Base-by-base conservation (phyloP, 495 filamentous ascomycete species). In the Sordaria brevicollis region DNA sequence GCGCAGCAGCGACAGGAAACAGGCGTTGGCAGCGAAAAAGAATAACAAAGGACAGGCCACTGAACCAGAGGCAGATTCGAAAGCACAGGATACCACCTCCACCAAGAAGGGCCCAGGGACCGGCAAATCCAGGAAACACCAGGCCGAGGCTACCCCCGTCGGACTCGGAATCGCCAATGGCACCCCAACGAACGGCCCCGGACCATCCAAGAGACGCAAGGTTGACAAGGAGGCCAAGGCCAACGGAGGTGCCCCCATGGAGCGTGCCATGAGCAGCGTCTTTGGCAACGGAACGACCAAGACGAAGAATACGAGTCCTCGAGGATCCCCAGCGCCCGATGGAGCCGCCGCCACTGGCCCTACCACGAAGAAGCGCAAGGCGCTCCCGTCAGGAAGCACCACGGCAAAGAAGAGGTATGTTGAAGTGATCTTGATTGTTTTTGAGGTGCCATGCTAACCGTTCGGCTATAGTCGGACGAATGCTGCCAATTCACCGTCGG, bases 1-100 rank as follows among this genome's bases (percentile, higher is more conserved):
- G 68, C 89, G 93, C 73, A 94, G 92, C 77, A 95, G 92, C 76
- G 88, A 86, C 37, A 85, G 91, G 73, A 90, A 93, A 68, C 92
- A 95, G 81, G 91, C 92, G 5, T 81, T 93, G 69, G 80, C 89
- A 54, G 91, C 91, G 13, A 91, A 90, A 71, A 92, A 91, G 75
- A 86, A 85, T 66, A 83, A 84, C 37, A 88, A 90, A 73, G 85
- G 86, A 38, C 86, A 89, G 41, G 68, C 71, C 21, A 71, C 69
- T 19, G 77, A 79, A 19, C 68, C 68, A 68, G 93, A 96, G 37
- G 80, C 81, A 29, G 81, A 85, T 69, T 72, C 76, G 65, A 85
- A 82, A 72, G 75, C 78, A 73, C 78, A 67, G 69, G 85, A 81
- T 34, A 66, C 76, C 66, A 82, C 73, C 74, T 65, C 76, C 66